Percentiles rank a stretch among this genome's conserved stretches.
Evolutionary conservation across 345 rosid species (phyloP).

Genomic region (Dipteronia dyeriana): DNA sequence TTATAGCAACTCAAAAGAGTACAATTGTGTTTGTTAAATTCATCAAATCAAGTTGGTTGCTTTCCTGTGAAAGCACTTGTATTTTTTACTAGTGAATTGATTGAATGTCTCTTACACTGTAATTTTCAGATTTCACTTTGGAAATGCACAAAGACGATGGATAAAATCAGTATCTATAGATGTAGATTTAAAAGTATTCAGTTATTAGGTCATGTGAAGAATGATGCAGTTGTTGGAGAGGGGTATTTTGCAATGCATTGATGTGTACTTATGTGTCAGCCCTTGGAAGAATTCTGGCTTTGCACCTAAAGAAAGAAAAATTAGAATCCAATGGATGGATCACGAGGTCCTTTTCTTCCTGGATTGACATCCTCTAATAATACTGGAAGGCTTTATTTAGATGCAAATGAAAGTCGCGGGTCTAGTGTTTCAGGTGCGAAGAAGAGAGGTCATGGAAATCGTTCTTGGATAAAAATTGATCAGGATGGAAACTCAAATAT

Average conservation of each 20-base stretch:
- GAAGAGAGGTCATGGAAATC: slow-evolving; percentile 88
- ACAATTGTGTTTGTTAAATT: neutral
- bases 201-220: slow-evolving; percentile 12
- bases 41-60: neutral
- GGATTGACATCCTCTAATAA: slow-evolving; percentile 40
- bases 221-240: slow-evolving; percentile 20
- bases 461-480: slow-evolving; percentile 92
- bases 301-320: slow-evolving; percentile 24
- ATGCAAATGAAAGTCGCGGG: slow-evolving; percentile 45
- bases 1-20: neutral
- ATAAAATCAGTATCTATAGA: neutral
- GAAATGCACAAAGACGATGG: slow-evolving; percentile 28
- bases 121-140: slow-evolving; percentile 19
- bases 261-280: slow-evolving; percentile 30
- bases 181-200: slow-evolving; percentile 12
- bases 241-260: neutral
- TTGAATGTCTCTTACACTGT: neutral
- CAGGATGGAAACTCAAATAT: slow-evolving; percentile 62
- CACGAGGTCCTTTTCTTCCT: slow-evolving; percentile 35
- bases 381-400: slow-evolving; percentile 39
- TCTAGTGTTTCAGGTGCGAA: slow-evolving; percentile 50
- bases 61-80: neutral
- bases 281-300: slow-evolving; percentile 21
- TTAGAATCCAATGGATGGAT: slow-evolving; percentile 50
- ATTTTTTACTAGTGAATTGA: neutral